A percentile compares a stretch with the other conserved stretches of the same genome.
Conservation (phyloP, 768 basidiomycete genomes). For the Cubamyces sp. region DNA sequence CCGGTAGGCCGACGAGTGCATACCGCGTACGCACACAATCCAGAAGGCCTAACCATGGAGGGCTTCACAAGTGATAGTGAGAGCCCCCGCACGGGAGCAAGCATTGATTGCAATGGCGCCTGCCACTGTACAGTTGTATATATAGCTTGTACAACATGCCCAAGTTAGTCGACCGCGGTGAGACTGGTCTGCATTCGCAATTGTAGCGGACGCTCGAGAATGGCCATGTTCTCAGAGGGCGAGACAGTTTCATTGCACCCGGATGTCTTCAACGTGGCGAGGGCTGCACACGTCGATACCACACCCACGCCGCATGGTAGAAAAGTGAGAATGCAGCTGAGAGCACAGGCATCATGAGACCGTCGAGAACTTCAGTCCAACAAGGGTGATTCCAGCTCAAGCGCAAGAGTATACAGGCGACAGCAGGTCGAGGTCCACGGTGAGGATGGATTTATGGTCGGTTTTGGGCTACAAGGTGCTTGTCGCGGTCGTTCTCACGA, state of each 20-base stretch:
- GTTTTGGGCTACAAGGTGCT: slow-evolving; percentile 17
- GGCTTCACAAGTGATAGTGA: no score
- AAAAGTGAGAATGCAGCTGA: background rate
- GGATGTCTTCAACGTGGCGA: background rate
- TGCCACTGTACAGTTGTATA: no score
- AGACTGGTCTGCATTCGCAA: no score
- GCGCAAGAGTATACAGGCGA: background rate
- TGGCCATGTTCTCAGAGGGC: background rate
- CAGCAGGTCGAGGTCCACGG: background rate
- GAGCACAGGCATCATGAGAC: background rate
- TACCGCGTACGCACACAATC: no score
- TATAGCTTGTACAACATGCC: no score
- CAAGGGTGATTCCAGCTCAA: background rate
- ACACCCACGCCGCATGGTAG: background rate
- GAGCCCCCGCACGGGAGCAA: no score
- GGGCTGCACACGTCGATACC: background rate
- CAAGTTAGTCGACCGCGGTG: no score
- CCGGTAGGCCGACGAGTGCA: no score
- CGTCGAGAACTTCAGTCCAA: background rate
- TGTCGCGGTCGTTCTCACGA: background rate
- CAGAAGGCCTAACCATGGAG: no score
- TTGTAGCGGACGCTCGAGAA: no score
- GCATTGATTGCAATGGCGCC: no score
- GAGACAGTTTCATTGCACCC: no score
- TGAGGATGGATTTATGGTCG: slow-evolving; percentile 14